phyloP scores from a whole-genome alignment of 2,329 filamentous ascomycete species.

The Botrytis paeoniae region DNA sequence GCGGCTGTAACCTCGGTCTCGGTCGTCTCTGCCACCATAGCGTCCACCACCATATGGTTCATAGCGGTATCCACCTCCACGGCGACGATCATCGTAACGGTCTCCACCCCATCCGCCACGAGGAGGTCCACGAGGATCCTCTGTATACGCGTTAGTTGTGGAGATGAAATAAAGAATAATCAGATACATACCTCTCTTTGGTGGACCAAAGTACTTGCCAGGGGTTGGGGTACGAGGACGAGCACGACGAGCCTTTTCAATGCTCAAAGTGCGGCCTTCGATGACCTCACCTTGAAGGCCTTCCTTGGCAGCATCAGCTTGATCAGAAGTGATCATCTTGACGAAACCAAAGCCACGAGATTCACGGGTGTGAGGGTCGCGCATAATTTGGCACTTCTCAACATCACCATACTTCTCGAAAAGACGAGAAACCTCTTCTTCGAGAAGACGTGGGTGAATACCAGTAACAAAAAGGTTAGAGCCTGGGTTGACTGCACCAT shows the following conservation, averaged over 20 bases:
- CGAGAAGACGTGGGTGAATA: constrained; percentile 87
- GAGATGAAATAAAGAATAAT: constrained; percentile 40
- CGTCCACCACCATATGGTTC: constrained; percentile 32
- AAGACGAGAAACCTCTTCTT: constrained; percentile 86
- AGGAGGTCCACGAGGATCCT: constrained; percentile 50
- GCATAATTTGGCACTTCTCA: constrained; percentile 99
- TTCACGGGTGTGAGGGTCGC: constrained; percentile 96
- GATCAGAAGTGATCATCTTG: constrained; percentile 94
- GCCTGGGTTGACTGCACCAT: constrained; percentile 83
- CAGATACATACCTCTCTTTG: constrained; percentile 79
- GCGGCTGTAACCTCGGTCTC: constrained; percentile 42
- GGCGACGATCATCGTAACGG: constrained; percentile 45
- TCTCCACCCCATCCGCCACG: constrained; percentile 43
- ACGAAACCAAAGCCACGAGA: constrained; percentile 99
- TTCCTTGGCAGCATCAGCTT: constrained; percentile 95
- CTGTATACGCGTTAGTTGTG: constrained; percentile 41
- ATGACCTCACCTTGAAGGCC: constrained; percentile 92
- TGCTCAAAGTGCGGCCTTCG: constrained; percentile 93
- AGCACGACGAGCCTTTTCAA: constrained; percentile 96
- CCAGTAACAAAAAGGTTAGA: constrained; percentile 99
- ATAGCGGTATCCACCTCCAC: constrained; percentile 39
- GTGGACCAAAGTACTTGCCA: constrained; percentile 98
- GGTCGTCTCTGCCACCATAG: constrained; percentile 44
- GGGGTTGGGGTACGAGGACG: constrained; percentile 94
- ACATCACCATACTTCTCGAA: constrained; percentile 99